A percentile compares a stretch with the other conserved stretches of the same genome.
These are phyloP conservation scores for Teratosphaeria gauchensis DNA, from an alignment of 2,329 filamentous ascomycete genomes.

Conservation along the genomic window DNA sequence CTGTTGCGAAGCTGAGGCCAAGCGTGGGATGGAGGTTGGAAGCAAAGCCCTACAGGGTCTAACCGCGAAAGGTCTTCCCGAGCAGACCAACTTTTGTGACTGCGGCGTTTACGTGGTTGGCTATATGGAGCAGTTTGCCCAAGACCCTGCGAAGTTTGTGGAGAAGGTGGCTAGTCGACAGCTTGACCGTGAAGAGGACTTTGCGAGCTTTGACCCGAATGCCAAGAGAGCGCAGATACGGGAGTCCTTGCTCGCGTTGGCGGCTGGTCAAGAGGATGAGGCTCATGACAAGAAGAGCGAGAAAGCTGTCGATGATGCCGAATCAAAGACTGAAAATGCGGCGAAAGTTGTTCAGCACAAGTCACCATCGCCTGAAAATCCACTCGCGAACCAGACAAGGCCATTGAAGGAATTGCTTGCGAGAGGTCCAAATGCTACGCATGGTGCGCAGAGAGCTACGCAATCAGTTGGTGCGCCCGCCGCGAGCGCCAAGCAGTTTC, in stretches of 20 bases:
- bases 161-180: constrained; percentile 55
- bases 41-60: constrained; percentile 46
- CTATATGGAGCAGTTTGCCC: constrained; percentile 74
- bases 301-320: not conserved
- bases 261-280: constrained; percentile 46
- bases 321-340: not conserved
- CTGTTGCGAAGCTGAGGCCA: constrained; percentile 59
- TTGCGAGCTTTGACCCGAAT: constrained; percentile 45
- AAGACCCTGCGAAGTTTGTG: constrained; percentile 62
- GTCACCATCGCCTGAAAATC: not conserved
- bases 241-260: constrained; percentile 53
- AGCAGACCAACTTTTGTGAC: constrained; percentile 76
- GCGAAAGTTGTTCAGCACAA: not conserved
- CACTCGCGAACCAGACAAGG: not conserved
- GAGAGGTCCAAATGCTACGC: not conserved
- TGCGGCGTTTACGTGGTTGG: constrained; percentile 81
- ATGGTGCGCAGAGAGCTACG: not conserved
- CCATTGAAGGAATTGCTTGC: not conserved
- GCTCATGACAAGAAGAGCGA: constrained; percentile 30
- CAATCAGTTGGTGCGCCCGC: not conserved
- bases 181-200: constrained; percentile 47
- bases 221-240: constrained; percentile 58
- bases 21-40: constrained; percentile 40
- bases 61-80: constrained; percentile 65
- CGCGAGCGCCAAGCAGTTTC: not conserved